These are phyloP conservation scores for Xerocomellus chrysenteron DNA, from an alignment of 768 basidiomycete genomes.

Conservation along the genomic window DNA sequence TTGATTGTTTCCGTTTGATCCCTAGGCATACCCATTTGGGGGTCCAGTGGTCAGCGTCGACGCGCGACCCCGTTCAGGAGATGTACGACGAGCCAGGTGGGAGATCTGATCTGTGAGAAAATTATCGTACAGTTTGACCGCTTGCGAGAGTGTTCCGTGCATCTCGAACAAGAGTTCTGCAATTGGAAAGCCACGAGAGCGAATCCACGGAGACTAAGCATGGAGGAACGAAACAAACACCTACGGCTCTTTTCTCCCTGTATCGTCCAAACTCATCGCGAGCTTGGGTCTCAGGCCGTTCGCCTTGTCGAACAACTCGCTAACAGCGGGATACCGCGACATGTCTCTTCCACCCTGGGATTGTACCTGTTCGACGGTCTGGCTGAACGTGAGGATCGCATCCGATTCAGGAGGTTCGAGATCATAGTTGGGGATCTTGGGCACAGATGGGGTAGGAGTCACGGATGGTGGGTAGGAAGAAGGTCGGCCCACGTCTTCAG, in stretches of 20 bases:
- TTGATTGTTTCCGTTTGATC: constrained; percentile 35
- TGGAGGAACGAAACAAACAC: constrained; percentile 25
- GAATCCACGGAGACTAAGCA: not conserved
- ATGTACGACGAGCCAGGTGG: constrained; percentile 49
- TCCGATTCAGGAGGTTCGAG: constrained; percentile 80
- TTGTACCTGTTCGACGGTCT: constrained; percentile 83
- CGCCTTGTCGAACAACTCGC: constrained; percentile 82
- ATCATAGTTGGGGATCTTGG: constrained; percentile 74
- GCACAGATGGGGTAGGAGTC: constrained; percentile 37
- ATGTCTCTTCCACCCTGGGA: constrained; percentile 77
- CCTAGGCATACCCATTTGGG: constrained; percentile 35
- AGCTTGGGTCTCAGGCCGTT: constrained; percentile 77
- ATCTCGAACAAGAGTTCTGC: constrained; percentile 87
- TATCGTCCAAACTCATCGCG: constrained; percentile 79
- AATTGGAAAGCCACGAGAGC: not conserved
- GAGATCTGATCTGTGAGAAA: constrained; percentile 82
- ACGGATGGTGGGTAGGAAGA: constrained; percentile 46
- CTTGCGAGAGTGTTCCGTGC: constrained; percentile 91
- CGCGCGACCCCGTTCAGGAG: constrained; percentile 19
- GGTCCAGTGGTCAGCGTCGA: constrained; percentile 29
- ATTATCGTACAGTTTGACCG: constrained; percentile 88
- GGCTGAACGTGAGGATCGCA: constrained; percentile 85
- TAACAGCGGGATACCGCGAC: constrained; percentile 78
- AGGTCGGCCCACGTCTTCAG: constrained; percentile 48
- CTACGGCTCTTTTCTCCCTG: constrained; percentile 82